phyloP scores from a whole-genome alignment of 2,329 filamentous ascomycete species.

The Pleurostoma richardsiae region DNA sequence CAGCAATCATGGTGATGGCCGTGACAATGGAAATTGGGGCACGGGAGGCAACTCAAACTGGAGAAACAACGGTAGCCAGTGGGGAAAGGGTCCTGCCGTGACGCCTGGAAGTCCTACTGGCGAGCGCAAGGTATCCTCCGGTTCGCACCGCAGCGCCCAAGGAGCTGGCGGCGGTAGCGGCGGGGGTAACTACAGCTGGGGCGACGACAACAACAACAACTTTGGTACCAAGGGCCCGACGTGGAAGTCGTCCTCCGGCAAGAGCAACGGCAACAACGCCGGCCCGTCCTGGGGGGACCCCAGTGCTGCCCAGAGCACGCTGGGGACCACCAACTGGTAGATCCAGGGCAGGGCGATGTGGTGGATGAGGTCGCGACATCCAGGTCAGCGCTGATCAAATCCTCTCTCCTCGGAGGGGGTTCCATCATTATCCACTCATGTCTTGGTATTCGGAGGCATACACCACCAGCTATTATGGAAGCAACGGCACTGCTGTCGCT shows the following conservation, averaged over 20 bases:
- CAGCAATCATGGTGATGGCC: not conserved
- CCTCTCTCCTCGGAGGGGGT: too few species aligned
- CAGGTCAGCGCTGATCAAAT: too few species aligned
- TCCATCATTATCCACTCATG: too few species aligned
- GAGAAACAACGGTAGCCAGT: not conserved
- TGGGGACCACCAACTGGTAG: not conserved
- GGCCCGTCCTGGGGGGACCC: conserved; percentile 8
- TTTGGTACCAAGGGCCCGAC: not conserved
- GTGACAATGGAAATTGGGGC: not conserved
- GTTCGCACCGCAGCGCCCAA: not conserved
- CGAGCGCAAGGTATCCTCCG: not conserved
- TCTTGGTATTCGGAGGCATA: too few species aligned
- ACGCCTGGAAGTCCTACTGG: too few species aligned
- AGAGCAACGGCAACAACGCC: not conserved
- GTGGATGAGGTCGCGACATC: too few species aligned
- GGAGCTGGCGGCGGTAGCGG: not conserved
- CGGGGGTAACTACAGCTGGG: not conserved
- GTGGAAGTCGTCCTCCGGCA: conserved; percentile 1
- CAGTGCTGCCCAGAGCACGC: conserved; percentile 10
- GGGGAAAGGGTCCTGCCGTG: not conserved
- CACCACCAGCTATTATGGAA: too few species aligned
- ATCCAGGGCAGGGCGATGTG: too few species aligned
- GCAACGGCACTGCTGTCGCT: too few species aligned
- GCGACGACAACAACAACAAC: not conserved
- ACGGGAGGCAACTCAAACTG: not conserved